Evolutionary conservation across 768 basidiomycete species (phyloP).

Genomic region (Boletus coccyginus): DNA sequence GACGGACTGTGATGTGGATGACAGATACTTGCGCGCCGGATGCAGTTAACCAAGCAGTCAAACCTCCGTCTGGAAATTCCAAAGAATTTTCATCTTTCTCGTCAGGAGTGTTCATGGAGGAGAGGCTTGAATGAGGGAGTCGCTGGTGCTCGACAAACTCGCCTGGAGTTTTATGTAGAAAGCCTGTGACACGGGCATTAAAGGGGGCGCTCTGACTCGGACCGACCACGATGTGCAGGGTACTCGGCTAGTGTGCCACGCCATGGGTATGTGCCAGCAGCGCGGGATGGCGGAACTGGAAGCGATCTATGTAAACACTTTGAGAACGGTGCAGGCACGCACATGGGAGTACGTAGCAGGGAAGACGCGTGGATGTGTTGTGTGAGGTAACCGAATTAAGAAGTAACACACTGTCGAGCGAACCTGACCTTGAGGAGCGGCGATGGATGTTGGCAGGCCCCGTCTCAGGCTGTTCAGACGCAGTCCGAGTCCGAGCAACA

Average conservation of each 20-base stretch:
- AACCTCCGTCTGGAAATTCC: slow-evolving; percentile 24
- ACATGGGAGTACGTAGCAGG: no score
- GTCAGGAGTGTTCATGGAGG: slow-evolving; percentile 5
- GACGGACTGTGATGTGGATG: neutral
- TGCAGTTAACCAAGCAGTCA: slow-evolving; percentile 24
- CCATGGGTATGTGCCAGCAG: neutral
- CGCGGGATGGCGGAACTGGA: no score
- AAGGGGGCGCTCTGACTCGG: neutral
- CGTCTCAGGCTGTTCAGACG: slow-evolving; percentile 12
- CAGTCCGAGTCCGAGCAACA: slow-evolving; percentile 3
- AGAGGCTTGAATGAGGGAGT: neutral
- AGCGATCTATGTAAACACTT: no score
- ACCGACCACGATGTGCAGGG: no score
- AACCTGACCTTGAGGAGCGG: slow-evolving; percentile 11
- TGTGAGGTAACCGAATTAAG: no score
- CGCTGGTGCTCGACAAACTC: no score
- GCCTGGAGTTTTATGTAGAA: neutral
- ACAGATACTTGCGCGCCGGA: slow-evolving; percentile 21
- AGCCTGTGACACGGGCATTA: neutral
- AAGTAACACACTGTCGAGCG: no score
- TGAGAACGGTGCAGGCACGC: no score
- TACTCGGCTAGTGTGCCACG: slow-evolving; percentile 2
- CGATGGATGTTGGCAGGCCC: slow-evolving; percentile 8
- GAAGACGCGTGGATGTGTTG: no score
- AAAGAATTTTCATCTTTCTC: neutral